These are phyloP conservation scores for Kitagawia praeruptora DNA, from an alignment of 129 eudicot genomes.

Conservation along the genomic window DNA sequence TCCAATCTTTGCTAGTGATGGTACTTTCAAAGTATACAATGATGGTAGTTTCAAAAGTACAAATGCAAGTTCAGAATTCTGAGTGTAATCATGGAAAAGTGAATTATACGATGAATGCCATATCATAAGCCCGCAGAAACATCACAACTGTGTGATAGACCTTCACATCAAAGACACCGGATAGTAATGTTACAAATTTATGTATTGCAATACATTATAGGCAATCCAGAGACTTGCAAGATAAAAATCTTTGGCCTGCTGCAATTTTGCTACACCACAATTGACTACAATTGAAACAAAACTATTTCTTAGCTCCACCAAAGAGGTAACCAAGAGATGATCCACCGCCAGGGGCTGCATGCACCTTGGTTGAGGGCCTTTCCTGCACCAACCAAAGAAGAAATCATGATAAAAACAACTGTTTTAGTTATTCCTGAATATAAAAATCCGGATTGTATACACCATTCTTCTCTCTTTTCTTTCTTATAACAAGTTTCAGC, in stretches of 20 bases:
- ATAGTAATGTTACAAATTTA: neutral
- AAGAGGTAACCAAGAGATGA: conserved; percentile 49
- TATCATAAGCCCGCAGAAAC: neutral
- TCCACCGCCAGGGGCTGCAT: conserved; percentile 53
- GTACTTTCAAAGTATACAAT: no score
- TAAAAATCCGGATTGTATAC: no score
- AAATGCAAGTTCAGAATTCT: neutral
- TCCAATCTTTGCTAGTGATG: neutral
- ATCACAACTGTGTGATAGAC: neutral
- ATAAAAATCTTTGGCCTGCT: conserved; percentile 11
- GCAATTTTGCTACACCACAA: conserved; percentile 16
- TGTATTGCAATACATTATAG: conserved; percentile 2
- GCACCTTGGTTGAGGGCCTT: conserved; percentile 54
- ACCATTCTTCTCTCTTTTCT: no score
- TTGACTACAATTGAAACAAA: neutral
- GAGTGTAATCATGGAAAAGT: neutral
- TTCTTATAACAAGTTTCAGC: no score
- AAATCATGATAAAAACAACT: neutral
- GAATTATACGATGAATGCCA: neutral
- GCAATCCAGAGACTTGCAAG: neutral
- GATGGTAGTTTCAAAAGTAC: neutral
- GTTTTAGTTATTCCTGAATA: neutral
- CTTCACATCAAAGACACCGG: neutral
- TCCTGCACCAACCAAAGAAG: conserved; percentile 20
- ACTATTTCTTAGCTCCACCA: conserved; percentile 30